phyloP scores from a whole-genome alignment of 2,329 filamentous ascomycete species.

The Hypoxylon sp. region DNA sequence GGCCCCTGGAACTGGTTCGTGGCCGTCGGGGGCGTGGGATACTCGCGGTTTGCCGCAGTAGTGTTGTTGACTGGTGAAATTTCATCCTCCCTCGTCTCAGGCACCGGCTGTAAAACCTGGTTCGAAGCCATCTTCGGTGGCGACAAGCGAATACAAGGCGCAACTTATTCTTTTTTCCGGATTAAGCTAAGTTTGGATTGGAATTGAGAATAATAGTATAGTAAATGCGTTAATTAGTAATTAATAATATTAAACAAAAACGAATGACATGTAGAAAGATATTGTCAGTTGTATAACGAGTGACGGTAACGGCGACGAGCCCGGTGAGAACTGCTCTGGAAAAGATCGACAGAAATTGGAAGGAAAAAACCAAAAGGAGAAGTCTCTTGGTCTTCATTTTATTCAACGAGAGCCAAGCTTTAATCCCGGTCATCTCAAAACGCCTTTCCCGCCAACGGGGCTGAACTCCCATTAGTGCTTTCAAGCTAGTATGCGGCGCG shows the following conservation, averaged over 20 bases:
- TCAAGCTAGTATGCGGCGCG: not conserved
- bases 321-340: slow-evolving; percentile 25
- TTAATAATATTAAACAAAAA: slow-evolving; percentile 22
- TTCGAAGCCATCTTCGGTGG: slow-evolving; percentile 35
- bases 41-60: slow-evolving; percentile 13
- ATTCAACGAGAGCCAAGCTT: slow-evolving; percentile 37
- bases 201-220: not conserved
- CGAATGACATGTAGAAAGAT: slow-evolving; percentile 31
- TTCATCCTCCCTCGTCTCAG: slow-evolving; percentile 30
- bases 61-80: slow-evolving; percentile 30
- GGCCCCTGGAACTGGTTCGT: slow-evolving; percentile 8
- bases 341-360: slow-evolving; percentile 26
- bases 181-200: slow-evolving; percentile 5
- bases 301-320: slow-evolving; percentile 42
- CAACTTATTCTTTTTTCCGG: not conserved
- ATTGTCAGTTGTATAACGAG: slow-evolving; percentile 37
- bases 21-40: slow-evolving; percentile 17
- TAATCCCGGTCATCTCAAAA: slow-evolving; percentile 26
- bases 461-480: slow-evolving; percentile 23
- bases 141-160: not conserved
- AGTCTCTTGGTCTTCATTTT: slow-evolving; percentile 20
- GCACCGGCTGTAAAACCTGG: slow-evolving; percentile 18
- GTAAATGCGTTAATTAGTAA: slow-evolving; percentile 15
- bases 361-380: slow-evolving; percentile 18
- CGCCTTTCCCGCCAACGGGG: slow-evolving; percentile 16